Evolutionary conservation across 805 yeast genomes (phyloP), one percentile per base, ranked within the genome.

Genomic region (Tetrapisispora arboricola): DNA sequence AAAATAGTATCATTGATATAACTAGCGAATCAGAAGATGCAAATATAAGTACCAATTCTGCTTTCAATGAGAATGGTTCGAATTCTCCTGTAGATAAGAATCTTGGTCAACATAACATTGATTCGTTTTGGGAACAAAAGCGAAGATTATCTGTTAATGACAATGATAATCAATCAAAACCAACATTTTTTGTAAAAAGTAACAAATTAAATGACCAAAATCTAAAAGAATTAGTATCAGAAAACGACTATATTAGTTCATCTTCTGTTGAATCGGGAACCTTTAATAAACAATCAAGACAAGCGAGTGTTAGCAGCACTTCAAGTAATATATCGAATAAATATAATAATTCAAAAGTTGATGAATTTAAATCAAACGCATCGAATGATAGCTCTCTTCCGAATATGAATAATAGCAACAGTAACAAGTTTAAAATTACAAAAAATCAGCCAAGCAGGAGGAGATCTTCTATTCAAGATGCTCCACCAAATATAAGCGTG

Each of bases 101-200:
- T 15, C 8, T 13, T 6, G 16, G 16, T n/a, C 43, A 49, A 35
- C 43, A 50, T 25, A 53, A 48, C 39, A 45, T 47, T 22, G 54
- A 54, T 32, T 60, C 65, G 16, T 67, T 67, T 47, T 59, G 68
- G 54, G 66, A 60, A 38, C 65, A 65, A 25, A 67, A 62, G 42
- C 63, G 72, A 56, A 54, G 72, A 35, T 61, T 67, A 51, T 58
- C 65, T 9, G 55, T 59, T 3, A 58, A 52, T 16, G 60, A 60
- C 9, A 54, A 45, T 15, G 44, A 36, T 18, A 12, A 19, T 17
- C 33, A 32, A 30, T 32, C 40, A 30, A 34, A 16, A 17, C 29
- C 37, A 11, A 22, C 9, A 4, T 34, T 34, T 24, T 34, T 34
- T 24, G 15, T 38, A 12, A 57, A 49, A 32, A 53, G 53, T 30